phyloP scores from a whole-genome alignment of 2,329 filamentous ascomycete species.

The Periconia sp. region DNA sequence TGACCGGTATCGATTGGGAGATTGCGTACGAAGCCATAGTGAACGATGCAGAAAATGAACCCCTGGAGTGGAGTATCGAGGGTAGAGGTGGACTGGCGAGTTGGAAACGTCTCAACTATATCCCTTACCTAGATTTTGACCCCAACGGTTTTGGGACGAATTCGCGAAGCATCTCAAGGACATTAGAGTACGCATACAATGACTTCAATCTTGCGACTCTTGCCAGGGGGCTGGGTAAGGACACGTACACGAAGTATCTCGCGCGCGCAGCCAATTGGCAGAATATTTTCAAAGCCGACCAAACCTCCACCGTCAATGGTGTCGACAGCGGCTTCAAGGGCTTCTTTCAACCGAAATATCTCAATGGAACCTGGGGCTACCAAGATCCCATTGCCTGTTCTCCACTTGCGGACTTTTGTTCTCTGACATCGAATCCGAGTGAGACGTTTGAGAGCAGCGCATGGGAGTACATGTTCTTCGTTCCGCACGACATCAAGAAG shows the following conservation, averaged over 20 bases:
- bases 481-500: conserved; percentile 47
- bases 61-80: conserved; percentile 42
- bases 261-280: conserved; percentile 65
- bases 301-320: conserved; percentile 38
- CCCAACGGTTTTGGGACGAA: conserved; percentile 47
- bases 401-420: conserved; percentile 34
- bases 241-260: conserved; percentile 61
- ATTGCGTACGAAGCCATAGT: conserved; percentile 41
- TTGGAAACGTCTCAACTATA: conserved; percentile 41
- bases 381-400: conserved; percentile 60
- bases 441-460: conserved; percentile 73
- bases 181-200: conserved; percentile 47
- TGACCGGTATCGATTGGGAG: conserved; percentile 50
- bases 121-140: conserved; percentile 45
- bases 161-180: conserved; percentile 44
- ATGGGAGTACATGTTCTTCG: conserved; percentile 72
- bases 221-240: conserved; percentile 57
- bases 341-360: conserved; percentile 69
- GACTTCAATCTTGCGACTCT: conserved; percentile 64
- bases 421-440: conserved; percentile 48
- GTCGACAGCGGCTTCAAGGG: conserved; percentile 67
- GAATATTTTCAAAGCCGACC: conserved; percentile 60
- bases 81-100: conserved; percentile 41
- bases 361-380: conserved; percentile 67
- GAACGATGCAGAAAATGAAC: conserved; percentile 44